Evolutionary conservation across 148 eudicot genomes (phyloP).

Genomic region (Arctostaphylos glauca): DNA sequence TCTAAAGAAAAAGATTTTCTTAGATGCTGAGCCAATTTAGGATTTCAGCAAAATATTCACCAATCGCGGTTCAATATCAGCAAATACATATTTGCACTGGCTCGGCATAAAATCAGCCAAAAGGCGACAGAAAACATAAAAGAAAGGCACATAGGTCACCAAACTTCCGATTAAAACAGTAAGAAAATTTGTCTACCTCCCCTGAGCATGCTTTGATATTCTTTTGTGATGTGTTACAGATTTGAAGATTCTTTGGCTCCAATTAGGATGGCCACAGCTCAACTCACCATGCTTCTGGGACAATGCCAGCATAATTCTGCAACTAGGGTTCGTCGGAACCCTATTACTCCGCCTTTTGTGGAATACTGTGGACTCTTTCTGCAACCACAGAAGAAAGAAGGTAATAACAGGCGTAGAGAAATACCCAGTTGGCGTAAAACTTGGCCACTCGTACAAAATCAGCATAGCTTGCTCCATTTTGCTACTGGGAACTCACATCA

Average conservation of each 20-base stretch:
- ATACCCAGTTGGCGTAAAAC: conserved; percentile 23
- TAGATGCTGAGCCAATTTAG: too few relatives aligned
- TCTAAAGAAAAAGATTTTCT: too few relatives aligned
- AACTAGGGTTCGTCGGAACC: conserved; percentile 54
- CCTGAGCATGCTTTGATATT: background rate
- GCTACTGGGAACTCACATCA: conserved; percentile 46
- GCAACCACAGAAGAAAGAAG: conserved; percentile 35
- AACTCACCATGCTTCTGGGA: conserved; percentile 63
- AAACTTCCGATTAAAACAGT: background rate
- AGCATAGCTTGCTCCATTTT: conserved; percentile 51
- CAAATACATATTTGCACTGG: background rate
- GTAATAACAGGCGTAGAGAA: conserved; percentile 23
- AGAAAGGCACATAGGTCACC: conserved; percentile 3
- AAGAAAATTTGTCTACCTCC: background rate
- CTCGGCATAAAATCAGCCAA: background rate
- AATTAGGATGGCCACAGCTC: conserved; percentile 40
- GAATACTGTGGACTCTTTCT: conserved; percentile 30
- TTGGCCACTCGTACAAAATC: conserved; percentile 41
- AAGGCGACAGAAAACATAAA: background rate
- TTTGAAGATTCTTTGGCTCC: conserved; percentile 26
- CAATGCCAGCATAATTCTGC: conserved; percentile 51
- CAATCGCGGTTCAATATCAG: background rate
- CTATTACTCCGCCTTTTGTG: conserved; percentile 36
- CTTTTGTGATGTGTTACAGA: conserved; percentile 35
- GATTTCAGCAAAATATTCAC: too few relatives aligned